These are phyloP conservation scores for Hypoxylon sp. DNA, from an alignment of 2,329 filamentous ascomycete species.

Conservation along the genomic window DNA sequence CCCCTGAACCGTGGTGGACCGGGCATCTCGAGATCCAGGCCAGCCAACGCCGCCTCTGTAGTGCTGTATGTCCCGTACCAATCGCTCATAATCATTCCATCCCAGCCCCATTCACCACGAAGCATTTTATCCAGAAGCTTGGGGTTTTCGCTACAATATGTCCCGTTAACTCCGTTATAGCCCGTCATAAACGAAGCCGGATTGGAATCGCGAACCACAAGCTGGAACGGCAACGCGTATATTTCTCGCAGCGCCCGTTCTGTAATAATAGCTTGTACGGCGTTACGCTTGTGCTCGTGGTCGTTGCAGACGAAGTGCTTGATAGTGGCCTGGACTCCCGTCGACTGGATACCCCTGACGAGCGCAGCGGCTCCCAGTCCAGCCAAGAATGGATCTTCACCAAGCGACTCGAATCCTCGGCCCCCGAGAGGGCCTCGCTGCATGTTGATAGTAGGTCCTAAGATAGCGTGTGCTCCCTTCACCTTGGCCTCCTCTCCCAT, in stretches of 20 bases:
- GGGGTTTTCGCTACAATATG: slow-evolving; percentile 66
- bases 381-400: slow-evolving; percentile 69
- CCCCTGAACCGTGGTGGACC: slow-evolving; percentile 65
- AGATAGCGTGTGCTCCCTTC: slow-evolving; percentile 69
- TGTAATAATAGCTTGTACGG: slow-evolving; percentile 66
- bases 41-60: slow-evolving; percentile 62
- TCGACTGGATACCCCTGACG: slow-evolving; percentile 67
- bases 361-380: slow-evolving; percentile 67
- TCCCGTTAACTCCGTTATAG: slow-evolving; percentile 71
- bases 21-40: slow-evolving; percentile 72
- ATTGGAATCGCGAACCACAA: slow-evolving; percentile 64
- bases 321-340: slow-evolving; percentile 67
- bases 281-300: slow-evolving; percentile 69
- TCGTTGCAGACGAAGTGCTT: slow-evolving; percentile 74
- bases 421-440: slow-evolving; percentile 71
- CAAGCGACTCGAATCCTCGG: slow-evolving; percentile 70
- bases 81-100: slow-evolving; percentile 70
- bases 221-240: slow-evolving; percentile 69
- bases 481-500: slow-evolving; percentile 67
- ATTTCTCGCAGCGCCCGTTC: slow-evolving; percentile 70
- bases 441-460: slow-evolving; percentile 74
- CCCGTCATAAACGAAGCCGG: slow-evolving; percentile 70
- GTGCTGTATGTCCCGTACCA: slow-evolving; percentile 71
- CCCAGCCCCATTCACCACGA: slow-evolving; percentile 69
- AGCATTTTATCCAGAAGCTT: slow-evolving; percentile 65